Conservation (phyloP, 2,329 filamentous ascomycete genomes). For the Calonectria multiphialidica region DNA sequence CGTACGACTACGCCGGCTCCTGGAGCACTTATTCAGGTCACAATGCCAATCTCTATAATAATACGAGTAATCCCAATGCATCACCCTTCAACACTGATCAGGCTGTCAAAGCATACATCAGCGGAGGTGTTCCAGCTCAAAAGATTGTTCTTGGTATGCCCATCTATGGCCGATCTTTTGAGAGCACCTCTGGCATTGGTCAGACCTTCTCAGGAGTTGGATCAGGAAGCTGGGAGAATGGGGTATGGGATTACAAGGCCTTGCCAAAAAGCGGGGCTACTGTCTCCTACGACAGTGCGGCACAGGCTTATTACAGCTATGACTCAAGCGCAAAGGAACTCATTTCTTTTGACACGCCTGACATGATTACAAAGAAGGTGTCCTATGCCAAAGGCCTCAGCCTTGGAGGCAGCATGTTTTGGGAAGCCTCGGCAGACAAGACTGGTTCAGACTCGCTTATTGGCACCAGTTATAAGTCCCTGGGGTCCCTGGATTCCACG, state of each 20-base stretch:
- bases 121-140: slow-evolving; percentile 67
- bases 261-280: slow-evolving; percentile 73
- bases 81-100: slow-evolving; percentile 77
- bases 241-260: slow-evolving; percentile 84
- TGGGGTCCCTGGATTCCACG: slow-evolving; percentile 54
- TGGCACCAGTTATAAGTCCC: slow-evolving; percentile 56
- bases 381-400: slow-evolving; percentile 70
- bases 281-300: slow-evolving; percentile 67
- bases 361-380: slow-evolving; percentile 71
- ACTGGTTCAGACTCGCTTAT: slow-evolving; percentile 71
- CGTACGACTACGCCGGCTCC: slow-evolving; percentile 79
- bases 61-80: slow-evolving; percentile 60
- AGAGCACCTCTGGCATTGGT: slow-evolving; percentile 45
- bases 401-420: slow-evolving; percentile 86
- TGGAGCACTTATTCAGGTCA: slow-evolving; percentile 76
- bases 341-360: slow-evolving; percentile 77
- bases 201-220: slow-evolving; percentile 67
- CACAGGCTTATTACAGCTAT: slow-evolving; percentile 78
- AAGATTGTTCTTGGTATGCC: slow-evolving; percentile 86
- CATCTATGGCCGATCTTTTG: slow-evolving; percentile 81
- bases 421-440: slow-evolving; percentile 81
- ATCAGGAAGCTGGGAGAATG: slow-evolving; percentile 77
- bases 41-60: slow-evolving; percentile 76
- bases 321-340: slow-evolving; percentile 70
- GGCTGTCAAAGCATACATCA: slow-evolving; percentile 74